phyloP scores from a whole-genome alignment of 2,329 filamentous ascomycete species.

The Sphaerostilbella broomeana region DNA sequence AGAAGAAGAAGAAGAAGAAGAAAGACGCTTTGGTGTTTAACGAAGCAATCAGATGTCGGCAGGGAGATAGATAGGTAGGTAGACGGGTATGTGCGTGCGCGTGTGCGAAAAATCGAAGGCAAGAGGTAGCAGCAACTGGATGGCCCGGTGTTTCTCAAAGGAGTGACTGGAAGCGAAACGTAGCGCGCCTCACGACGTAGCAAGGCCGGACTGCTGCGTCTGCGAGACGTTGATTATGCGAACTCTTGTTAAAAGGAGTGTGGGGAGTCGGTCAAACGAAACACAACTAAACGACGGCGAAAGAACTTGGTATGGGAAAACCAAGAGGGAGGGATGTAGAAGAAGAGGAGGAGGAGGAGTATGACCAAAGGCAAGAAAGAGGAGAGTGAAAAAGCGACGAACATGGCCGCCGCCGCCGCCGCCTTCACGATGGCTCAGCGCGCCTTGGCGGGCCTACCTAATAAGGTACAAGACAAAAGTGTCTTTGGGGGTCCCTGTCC shows the following conservation, averaged over 20 bases:
- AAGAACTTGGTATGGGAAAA: neutral
- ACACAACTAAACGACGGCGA: too few species aligned
- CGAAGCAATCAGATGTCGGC: too few species aligned
- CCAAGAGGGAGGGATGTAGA: slow-evolving; percentile 2
- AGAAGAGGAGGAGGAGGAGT: neutral
- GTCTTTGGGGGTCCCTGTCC: too few species aligned
- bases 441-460: too few species aligned
- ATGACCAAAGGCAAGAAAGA: too few species aligned
- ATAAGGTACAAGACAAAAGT: too few species aligned
- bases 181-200: neutral
- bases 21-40: slow-evolving; percentile 2
- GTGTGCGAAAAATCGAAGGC: too few species aligned
- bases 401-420: too few species aligned
- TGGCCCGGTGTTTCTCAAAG: slow-evolving; percentile 3
- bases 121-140: too few species aligned
- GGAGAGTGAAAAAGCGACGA: too few species aligned
- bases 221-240: neutral
- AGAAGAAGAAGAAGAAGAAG: slow-evolving; percentile 1
- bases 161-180: slow-evolving; percentile 12
- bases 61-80: neutral
- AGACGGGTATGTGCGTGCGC: too few species aligned
- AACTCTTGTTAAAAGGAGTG: slow-evolving; percentile 1
- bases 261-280: slow-evolving; percentile 3
- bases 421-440: too few species aligned
- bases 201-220: slow-evolving; percentile 2